Conservation (phyloP, 2,329 filamentous ascomycete species). For the Arthroderma uncinatum region DNA sequence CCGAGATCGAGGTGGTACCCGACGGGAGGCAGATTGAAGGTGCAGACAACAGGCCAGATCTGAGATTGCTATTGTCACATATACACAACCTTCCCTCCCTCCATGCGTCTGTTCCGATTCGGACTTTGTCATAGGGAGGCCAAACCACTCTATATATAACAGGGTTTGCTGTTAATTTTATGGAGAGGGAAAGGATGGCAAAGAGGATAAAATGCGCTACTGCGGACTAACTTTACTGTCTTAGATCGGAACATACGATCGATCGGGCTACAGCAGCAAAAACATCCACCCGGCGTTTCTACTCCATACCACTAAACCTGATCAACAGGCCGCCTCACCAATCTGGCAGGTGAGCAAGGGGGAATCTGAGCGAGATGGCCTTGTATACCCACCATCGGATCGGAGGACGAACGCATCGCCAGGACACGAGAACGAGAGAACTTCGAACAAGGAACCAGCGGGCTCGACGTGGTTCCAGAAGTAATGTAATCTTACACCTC, state of each 20-base stretch:
- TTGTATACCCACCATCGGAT: background rate
- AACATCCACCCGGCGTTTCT: background rate
- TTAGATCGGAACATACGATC: constrained; percentile 6
- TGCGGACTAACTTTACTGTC: background rate
- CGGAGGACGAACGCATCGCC: background rate
- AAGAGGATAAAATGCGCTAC: background rate
- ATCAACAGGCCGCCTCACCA: constrained; percentile 5
- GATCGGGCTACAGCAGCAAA: background rate
- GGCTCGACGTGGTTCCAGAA: background rate
- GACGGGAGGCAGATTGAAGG: background rate
- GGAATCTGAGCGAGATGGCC: background rate
- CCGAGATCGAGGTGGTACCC: background rate
- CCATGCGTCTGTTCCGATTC: constrained; percentile 1
- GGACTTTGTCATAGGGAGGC: background rate
- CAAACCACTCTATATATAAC: constrained; percentile 4
- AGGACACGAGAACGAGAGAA: constrained; percentile 1
- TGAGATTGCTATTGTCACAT: background rate
- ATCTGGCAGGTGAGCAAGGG: constrained; percentile 3
- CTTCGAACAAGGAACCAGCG: background rate
- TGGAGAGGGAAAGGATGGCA: background rate
- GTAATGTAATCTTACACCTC: background rate
- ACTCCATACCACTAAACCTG: background rate
- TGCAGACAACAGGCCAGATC: background rate
- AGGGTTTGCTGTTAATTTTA: background rate
- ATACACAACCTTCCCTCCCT: background rate